Conservation (phyloP, 352 stramenopile species). For the Saprolegnia parasitica region DNA sequence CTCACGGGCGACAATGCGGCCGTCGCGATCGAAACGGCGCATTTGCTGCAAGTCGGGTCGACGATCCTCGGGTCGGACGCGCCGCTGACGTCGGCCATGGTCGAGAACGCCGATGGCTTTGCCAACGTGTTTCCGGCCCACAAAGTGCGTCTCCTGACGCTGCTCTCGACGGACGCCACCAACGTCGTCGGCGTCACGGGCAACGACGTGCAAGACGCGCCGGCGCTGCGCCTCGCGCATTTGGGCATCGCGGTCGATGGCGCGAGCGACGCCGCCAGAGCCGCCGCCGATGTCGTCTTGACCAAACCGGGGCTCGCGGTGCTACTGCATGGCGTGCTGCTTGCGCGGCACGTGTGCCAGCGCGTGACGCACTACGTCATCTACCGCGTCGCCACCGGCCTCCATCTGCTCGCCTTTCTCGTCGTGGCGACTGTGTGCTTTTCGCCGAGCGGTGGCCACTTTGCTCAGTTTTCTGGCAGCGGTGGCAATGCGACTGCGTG, state of each 20-base stretch:
- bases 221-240: constrained; percentile 62
- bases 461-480: constrained; percentile 50
- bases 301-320: constrained; percentile 90
- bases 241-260: constrained; percentile 78
- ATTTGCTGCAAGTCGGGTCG: constrained; percentile 87
- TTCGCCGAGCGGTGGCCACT: constrained; percentile 71
- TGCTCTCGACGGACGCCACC: constrained; percentile 62
- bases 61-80: constrained; percentile 80
- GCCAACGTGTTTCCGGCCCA: constrained; percentile 90
- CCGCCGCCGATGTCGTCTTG: constrained; percentile 92
- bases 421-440: constrained; percentile 89
- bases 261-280: constrained; percentile 82
- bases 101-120: constrained; percentile 90
- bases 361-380: constrained; percentile 93
- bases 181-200: constrained; percentile 75
- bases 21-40: constrained; percentile 92
- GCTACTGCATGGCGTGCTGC: constrained; percentile 87
- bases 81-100: constrained; percentile 48
- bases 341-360: constrained; percentile 91
- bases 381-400: constrained; percentile 89
- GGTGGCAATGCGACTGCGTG: constrained; percentile 46
- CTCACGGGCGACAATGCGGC: constrained; percentile 94
- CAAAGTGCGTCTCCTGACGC: constrained; percentile 89
- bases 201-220: constrained; percentile 64
- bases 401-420: constrained; percentile 92